Evolutionary conservation across 2,329 filamentous ascomycete genomes (phyloP), one percentile per base, ranked within the genome.

Genomic region (Emergomyces pasteurianus): DNA sequence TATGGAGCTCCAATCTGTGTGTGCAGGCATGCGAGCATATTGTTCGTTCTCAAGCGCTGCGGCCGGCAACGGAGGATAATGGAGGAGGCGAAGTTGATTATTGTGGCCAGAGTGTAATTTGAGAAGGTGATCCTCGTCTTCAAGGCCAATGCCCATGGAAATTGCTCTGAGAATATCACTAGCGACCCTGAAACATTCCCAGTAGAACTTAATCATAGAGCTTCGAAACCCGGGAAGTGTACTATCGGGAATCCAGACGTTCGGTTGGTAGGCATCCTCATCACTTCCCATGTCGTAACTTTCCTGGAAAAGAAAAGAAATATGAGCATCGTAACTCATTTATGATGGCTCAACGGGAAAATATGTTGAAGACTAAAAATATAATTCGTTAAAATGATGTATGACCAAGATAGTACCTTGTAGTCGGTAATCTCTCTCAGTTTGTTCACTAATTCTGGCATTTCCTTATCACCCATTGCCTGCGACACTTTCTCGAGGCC

Each of bases 31-130:
- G 12, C 81, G 73, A 10, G 78, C 75, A 43, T 78, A 73, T 18
- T 72, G 66, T 14, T 76, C 73, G 49, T 72, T 75, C 36, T 75
- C 72, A 23, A 83, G 68, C 42, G 73, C 74, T 38, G 73, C 71
- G 5, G 75, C 76, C 31, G 77, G 73, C 4, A 82, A 72, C 2
- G 78, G 72, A 0, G 81, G 80, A 62, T 84, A 87, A 67, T 86
- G 83, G 18, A 86, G 72, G 31, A 87, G 70, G 1, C 85, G 78
- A 10, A 86, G 73, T 63, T 86, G 83, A 63, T 84, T 83, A 65
- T 84, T 80, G 61, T 80, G 75, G 0, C 80, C 79, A 40, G 77
- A 78, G 69, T 86, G 83, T 52, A 80, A 76, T 23, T 70, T 69
- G 2, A 78, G 64, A n/a, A 82, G 69, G 63, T 77, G 73, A 18